Percentiles rank a stretch among this genome's conserved stretches.
Evolutionary conservation across 176 grass and related monocot genomes (phyloP).

Genomic region (Olyra latifolia): DNA sequence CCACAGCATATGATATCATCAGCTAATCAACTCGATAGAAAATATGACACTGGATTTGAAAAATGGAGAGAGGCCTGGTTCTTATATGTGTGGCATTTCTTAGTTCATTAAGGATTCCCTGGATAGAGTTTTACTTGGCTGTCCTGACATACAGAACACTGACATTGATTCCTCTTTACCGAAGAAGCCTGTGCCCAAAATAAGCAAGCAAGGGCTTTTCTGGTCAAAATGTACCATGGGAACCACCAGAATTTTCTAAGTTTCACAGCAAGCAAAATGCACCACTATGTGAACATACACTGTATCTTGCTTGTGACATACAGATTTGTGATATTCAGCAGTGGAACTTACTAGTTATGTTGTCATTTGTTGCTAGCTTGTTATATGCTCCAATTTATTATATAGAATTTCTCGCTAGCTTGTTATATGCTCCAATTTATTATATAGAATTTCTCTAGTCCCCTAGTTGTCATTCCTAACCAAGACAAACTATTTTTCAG

Average conservation of each 20-base stretch:
- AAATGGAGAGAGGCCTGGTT: neutral
- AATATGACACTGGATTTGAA: neutral
- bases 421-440: neutral
- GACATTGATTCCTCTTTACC: too few relatives aligned
- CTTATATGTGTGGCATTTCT: neutral
- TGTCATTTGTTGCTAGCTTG: neutral
- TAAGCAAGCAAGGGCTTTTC: too few relatives aligned
- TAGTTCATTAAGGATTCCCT: conserved; percentile 17
- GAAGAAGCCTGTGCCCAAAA: too few relatives aligned
- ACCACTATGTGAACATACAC: neutral
- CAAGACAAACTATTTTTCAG: conserved; percentile 41
- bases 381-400: neutral
- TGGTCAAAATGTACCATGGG: neutral
- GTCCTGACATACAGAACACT: conserved; percentile 7
- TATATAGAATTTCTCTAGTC: neutral
- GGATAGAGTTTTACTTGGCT: neutral
- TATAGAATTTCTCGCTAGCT: neutral
- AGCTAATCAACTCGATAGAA: neutral
- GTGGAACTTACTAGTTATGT: conserved; percentile 4
- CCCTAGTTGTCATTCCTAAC: conserved; percentile 19
- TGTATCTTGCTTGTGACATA: conserved; percentile 4
- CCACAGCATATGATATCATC: neutral
- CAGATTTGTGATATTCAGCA: conserved; percentile 9
- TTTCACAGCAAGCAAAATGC: neutral
- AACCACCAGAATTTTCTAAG: neutral